Evolutionary conservation across 192 early-diverging fungal species (phyloP).

Genomic region (Coemansia asiatica): DNA sequence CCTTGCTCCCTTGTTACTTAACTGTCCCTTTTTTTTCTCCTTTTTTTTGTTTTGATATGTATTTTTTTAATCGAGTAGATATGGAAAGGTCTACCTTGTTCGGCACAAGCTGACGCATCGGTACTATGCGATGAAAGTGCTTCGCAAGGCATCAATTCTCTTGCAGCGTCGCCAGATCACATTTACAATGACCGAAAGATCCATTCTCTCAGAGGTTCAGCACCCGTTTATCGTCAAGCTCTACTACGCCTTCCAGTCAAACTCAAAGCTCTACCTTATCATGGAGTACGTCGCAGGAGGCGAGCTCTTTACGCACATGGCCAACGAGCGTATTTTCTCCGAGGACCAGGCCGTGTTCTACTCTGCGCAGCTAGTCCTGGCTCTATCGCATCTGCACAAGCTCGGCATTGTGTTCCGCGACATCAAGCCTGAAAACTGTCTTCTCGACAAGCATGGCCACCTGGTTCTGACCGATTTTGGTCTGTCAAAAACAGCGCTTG

Average conservation of each 20-base stretch:
- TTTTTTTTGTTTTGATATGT: slow-evolving; percentile 3
- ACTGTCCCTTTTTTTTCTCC: no score
- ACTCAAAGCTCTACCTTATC: slow-evolving; percentile 82
- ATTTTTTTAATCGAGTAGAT: slow-evolving; percentile 34
- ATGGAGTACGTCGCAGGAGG: slow-evolving; percentile 90
- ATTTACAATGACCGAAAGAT: slow-evolving; percentile 84
- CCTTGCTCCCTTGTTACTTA: background rate
- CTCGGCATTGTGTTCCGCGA: slow-evolving; percentile 90
- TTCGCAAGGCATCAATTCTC: slow-evolving; percentile 84
- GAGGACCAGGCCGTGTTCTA: slow-evolving; percentile 88
- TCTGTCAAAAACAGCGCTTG: slow-evolving; percentile 69
- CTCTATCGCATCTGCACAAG: slow-evolving; percentile 81
- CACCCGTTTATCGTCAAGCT: slow-evolving; percentile 94
- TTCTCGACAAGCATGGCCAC: slow-evolving; percentile 75
- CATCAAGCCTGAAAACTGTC: slow-evolving; percentile 73
- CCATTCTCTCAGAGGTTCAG: slow-evolving; percentile 79
- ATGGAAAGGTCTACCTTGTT: slow-evolving; percentile 84
- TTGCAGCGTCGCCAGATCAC: slow-evolving; percentile 77
- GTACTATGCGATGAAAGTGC: slow-evolving; percentile 91
- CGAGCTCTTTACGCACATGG: slow-evolving; percentile 90
- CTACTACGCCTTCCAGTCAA: slow-evolving; percentile 90
- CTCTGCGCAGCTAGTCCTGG: slow-evolving; percentile 81
- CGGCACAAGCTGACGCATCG: slow-evolving; percentile 60
- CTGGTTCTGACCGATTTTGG: slow-evolving; percentile 93
- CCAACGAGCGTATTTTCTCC: slow-evolving; percentile 59